Percentiles rank a stretch among this genome's conserved stretches.
phyloP scores from a whole-genome alignment of 176 grass and related monocot species.

The Thinopyrum elongatum region DNA sequence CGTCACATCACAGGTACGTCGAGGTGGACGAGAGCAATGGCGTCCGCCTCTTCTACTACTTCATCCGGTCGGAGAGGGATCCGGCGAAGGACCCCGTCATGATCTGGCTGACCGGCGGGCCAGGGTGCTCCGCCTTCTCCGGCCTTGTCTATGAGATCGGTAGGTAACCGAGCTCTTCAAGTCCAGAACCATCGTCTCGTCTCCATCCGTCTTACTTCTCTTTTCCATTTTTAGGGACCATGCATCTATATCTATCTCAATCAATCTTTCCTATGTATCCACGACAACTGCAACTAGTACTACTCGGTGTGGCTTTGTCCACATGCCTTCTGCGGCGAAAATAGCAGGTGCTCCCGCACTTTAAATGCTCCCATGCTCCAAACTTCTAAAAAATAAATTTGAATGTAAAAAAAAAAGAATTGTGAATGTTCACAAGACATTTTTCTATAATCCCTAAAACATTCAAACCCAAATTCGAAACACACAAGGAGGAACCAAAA shows the following conservation, averaged over 20 bases:
- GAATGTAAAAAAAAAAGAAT: no score
- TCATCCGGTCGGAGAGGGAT: slow-evolving; percentile 34
- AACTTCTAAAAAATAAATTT: no score
- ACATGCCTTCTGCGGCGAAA: background rate
- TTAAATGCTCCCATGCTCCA: no score
- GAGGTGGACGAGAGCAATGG: slow-evolving; percentile 39
- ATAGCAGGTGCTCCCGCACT: no score
- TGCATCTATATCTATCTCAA: background rate
- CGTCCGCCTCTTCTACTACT: slow-evolving; percentile 58
- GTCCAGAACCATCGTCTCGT: background rate
- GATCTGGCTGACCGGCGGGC: slow-evolving; percentile 53
- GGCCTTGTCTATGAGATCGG: slow-evolving; percentile 51
- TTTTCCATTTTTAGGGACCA: background rate
- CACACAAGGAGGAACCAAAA: no score
- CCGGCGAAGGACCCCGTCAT: slow-evolving; percentile 40
- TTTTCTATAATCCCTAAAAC: no score
- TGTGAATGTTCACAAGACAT: no score
- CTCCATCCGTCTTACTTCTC: background rate
- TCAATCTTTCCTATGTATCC: background rate
- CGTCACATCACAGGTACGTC: slow-evolving; percentile 15
- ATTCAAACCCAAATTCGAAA: no score
- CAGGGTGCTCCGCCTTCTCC: slow-evolving; percentile 49
- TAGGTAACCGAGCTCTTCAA: background rate
- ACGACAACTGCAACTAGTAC: background rate
- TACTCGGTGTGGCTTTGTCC: background rate